These are phyloP conservation scores for Calonectria fujianensis DNA, from an alignment of 2,329 filamentous ascomycete species.

Conservation along the genomic window DNA sequence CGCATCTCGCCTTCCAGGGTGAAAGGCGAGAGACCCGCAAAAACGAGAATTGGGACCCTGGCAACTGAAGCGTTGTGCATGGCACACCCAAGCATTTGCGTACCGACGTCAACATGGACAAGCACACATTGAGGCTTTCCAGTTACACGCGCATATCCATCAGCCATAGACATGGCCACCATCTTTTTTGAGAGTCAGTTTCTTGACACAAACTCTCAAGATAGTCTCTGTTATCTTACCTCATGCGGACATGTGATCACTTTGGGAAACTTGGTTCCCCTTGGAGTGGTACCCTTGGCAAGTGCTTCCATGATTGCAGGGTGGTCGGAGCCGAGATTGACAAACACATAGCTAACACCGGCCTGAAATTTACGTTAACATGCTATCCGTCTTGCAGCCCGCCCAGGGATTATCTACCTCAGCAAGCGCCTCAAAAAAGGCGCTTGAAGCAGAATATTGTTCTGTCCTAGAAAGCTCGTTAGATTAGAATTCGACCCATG, in stretches of 20 bases:
- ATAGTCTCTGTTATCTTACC: background rate
- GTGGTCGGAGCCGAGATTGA: slow-evolving; percentile 81
- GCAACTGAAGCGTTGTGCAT: slow-evolving; percentile 86
- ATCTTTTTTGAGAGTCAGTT: slow-evolving; percentile 69
- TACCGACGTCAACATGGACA: slow-evolving; percentile 87
- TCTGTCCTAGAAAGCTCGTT: background rate
- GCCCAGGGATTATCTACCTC: slow-evolving; percentile 62
- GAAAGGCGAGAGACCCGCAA: slow-evolving; percentile 84
- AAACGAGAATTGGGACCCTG: slow-evolving; percentile 83
- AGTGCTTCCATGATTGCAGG: slow-evolving; percentile 87
- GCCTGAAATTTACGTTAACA: slow-evolving; percentile 55
- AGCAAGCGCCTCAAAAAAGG: slow-evolving; percentile 87
- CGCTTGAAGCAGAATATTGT: slow-evolving; percentile 82
- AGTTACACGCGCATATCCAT: slow-evolving; percentile 84
- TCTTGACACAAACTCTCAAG: too few species aligned
- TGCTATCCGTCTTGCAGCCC: background rate
- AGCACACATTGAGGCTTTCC: slow-evolving; percentile 84
- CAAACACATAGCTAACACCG: slow-evolving; percentile 74
- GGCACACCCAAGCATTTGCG: slow-evolving; percentile 83
- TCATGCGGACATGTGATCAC: slow-evolving; percentile 27
- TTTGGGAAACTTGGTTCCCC: slow-evolving; percentile 17
- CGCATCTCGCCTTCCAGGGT: slow-evolving; percentile 85
- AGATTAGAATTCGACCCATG: background rate
- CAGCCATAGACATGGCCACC: slow-evolving; percentile 88
- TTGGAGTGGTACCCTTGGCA: slow-evolving; percentile 77